Base-by-base conservation (phyloP, 345 rosid species). In the Gossypioides kirkii region DNA sequence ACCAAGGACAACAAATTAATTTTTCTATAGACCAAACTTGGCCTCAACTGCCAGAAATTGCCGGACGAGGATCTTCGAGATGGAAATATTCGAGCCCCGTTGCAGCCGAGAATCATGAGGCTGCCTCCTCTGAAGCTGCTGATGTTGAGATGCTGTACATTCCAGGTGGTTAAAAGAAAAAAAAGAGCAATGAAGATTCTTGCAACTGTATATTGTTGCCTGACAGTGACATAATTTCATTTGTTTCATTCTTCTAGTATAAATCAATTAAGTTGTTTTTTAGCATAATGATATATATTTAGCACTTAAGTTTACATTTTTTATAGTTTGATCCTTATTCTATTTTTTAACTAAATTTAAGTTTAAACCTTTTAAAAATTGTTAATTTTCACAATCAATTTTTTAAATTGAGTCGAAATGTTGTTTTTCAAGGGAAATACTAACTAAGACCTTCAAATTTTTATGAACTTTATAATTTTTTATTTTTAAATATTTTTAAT, bases 1-100 rank as follows among this genome's bases (percentile, higher is more conserved):
- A 79, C 12, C 8, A 56, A 1, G 73, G 82, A 13, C 61, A 56
- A 56, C 17, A 65, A 20, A 63, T 46, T n/a, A 62, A 74, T 22
- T 26, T 56, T 56, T 13, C 16, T 3, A 56, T 22, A 56, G 38
- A 8, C 18, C n/a, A n/a, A 6, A 59, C 10, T 26, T 25, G 2
- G 41, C 8, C 41, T 59, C 63, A 14, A 59, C 4, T 2, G 63
- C n/a, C 18, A 16, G 63, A 59, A 25, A 17, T 26, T 12, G 10
- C 13, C 14, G 41, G 18, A 59, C 1, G 17, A 28, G 36, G 36
- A 28, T 58, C 61, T 23, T 12, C 61, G 14, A 58, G 36, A 11
- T 58, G 58, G 23, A 23, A 23, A 23, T 23, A 12, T 14, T 26
- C 18, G 16, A 5, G 41, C 13, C 63, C 9, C 7, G 41, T 6